Evolutionary conservation across 2,329 filamentous ascomycete genomes (phyloP), one percentile per base, ranked within the genome.

Genomic region (Stachybotrys chartarum): DNA sequence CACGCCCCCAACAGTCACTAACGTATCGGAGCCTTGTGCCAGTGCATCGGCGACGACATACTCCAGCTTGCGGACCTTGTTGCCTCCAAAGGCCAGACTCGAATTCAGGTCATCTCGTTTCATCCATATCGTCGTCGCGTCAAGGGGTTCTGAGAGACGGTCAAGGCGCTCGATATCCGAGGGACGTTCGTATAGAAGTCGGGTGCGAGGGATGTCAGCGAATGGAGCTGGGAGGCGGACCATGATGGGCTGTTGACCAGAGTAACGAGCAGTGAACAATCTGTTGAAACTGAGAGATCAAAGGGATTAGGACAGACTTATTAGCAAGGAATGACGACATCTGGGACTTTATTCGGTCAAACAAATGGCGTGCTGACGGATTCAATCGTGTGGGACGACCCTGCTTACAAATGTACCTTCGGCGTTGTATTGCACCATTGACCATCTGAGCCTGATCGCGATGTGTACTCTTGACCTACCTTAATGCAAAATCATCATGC

Each of bases 191-290:
- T 52, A 60, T 4, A 57, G 51, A n/a, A 60, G 46, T n/a, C 35
- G 49, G 17, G 55, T 17, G 39, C 57, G 58, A 12, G 55, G 55
- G 24, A 60, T 60, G n/a, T 51, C 51, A 52, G 39, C 50, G 51
- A 60, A 60, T 3, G 57, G 55, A 7, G 17, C 18, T 3, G 58
- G 57, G 1, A 60, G 55, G n/a, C n/a, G 30, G 6, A 56, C 56
- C 58, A 59, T 59, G 2, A 18, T 54, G 10, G 17, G 17, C 10
- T 42, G 35, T 10, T 6, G 14, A 24, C 24, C 24, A 42, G 14
- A 42, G 8, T 5, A 6, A 42, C 10, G 14, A 42, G 35, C 35
- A 5, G 24, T 24, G 24, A 24, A 24, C 4, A 24, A 24, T 24
- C 4, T 24, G 24, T 24, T 24, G 24, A 24, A 24, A 24, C 24